phyloP scores from a whole-genome alignment of 2,329 filamentous ascomycete genomes.

The Phialocephala sp. region DNA sequence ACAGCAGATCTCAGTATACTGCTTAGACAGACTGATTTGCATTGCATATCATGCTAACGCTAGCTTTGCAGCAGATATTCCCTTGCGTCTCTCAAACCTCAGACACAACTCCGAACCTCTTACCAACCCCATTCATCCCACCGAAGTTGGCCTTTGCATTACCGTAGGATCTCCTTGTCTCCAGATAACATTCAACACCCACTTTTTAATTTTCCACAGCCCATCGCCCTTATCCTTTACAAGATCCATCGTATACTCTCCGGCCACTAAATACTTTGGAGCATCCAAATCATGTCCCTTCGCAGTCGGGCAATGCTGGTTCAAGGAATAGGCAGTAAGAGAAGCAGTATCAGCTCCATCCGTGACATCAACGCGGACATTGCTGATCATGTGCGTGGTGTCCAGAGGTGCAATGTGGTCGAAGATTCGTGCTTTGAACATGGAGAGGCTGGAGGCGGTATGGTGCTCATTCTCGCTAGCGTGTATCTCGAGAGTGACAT shows the following conservation, averaged over 20 bases:
- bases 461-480: background rate
- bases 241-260: conserved; percentile 42
- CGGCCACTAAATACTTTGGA: conserved; percentile 36
- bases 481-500: conserved; percentile 14
- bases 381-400: conserved; percentile 44
- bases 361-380: conserved; percentile 40
- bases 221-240: conserved; percentile 42
- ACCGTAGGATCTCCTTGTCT: conserved; percentile 35
- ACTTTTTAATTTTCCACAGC: conserved; percentile 46
- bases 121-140: too few relatives aligned
- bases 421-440: conserved; percentile 28
- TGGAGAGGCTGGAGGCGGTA: conserved; percentile 11
- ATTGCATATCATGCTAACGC: too few relatives aligned
- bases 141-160: too few relatives aligned
- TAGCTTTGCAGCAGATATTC: too few relatives aligned
- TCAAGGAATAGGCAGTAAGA: conserved; percentile 37
- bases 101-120: too few relatives aligned
- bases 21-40: too few relatives aligned
- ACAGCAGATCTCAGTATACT: too few relatives aligned
- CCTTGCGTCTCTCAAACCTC: too few relatives aligned
- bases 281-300: conserved; percentile 38
- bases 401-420: conserved; percentile 34
- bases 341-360: conserved; percentile 38
- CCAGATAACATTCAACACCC: conserved; percentile 43
- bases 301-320: conserved; percentile 41